Conservation (phyloP, 805 yeast species). For the Schizosaccharomyces cryophilus region DNA sequence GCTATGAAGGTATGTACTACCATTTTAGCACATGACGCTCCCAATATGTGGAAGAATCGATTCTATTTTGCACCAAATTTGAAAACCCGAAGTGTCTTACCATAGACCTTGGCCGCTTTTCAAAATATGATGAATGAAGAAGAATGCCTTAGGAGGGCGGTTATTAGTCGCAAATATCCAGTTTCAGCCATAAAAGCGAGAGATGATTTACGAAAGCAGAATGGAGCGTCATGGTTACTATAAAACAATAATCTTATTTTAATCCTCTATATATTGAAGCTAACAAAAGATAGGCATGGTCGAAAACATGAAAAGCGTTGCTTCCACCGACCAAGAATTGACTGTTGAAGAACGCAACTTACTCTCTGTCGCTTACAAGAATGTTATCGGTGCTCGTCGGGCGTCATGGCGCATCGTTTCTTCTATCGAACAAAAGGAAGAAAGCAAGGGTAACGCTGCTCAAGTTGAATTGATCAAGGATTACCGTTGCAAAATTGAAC, state of each 20-base stretch:
- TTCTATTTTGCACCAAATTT: no score
- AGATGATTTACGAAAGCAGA: no score
- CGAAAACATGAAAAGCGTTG: slow-evolving; percentile 85
- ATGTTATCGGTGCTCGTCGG: slow-evolving; percentile 97
- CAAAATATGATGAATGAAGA: no score
- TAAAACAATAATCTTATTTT: background rate
- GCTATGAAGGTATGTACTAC: slow-evolving; percentile 37
- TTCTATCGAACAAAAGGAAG: slow-evolving; percentile 96
- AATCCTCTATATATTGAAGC: background rate
- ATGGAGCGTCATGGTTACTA: no score
- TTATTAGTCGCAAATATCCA: no score
- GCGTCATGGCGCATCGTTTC: slow-evolving; percentile 99
- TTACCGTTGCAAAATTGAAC: slow-evolving; percentile 87
- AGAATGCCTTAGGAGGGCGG: no score
- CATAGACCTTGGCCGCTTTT: no score
- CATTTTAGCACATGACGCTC: no score
- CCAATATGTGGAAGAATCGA: no score
- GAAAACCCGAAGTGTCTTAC: no score
- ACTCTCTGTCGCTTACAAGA: slow-evolving; percentile 91
- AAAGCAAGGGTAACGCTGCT: slow-evolving; percentile 68
- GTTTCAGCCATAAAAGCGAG: no score
- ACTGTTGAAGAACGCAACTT: slow-evolving; percentile 96
- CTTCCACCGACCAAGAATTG: slow-evolving; percentile 78
- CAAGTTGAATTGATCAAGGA: slow-evolving; percentile 82
- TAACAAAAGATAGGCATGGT: slow-evolving; percentile 51